Evolutionary conservation across 768 basidiomycete genomes (phyloP), one percentile per base, ranked within the genome.

Genomic region (Galerina marginata): DNA sequence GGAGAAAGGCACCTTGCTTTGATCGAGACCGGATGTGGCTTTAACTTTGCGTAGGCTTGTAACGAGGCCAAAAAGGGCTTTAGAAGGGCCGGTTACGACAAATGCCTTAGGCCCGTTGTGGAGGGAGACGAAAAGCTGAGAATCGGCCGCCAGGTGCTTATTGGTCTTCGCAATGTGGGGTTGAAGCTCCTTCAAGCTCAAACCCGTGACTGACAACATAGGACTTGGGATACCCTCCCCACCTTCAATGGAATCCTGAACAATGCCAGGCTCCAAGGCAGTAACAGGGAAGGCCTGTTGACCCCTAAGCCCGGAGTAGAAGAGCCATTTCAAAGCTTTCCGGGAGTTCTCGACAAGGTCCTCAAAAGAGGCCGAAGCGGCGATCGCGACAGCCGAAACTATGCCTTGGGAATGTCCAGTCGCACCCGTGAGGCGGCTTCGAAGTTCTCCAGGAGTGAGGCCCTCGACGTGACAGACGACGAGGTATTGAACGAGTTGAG

Each of bases 321-420:
- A 96, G 16, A 97, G 84, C 88, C 95, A 96, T 67, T 84, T 90
- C 67, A 98, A 74, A 37, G 94, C 93, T 74, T 96, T 96, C 71
- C 82, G 79, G 9, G 87, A 82, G 75, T 97, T 96, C 59, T 76
- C 76, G 57, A 83, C 78, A 74, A 94, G 92, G 3, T 89, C 87
- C 48, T 89, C 88, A 61, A 88, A 87, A 25, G 88, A 86, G 15
- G 81, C 81, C 4, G 95, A 94, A 4, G 92, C 87, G 6, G 96
- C 84, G 68, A 98, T 87, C 40, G 86, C 89, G 54, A 96, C 85
- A n/a, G 97, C 97, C 11, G 96, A 93, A 49, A 97, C 89, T 67
- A 99, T 87, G 65, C 97, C 97, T 75, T 99, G 96, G 2, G 96
- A 98, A 77, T 99, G 97, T 36, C 97, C 97, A 14, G 97, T 99